phyloP scores from a whole-genome alignment of 73 alveolate species.

The Paraurostyla sp. region DNA sequence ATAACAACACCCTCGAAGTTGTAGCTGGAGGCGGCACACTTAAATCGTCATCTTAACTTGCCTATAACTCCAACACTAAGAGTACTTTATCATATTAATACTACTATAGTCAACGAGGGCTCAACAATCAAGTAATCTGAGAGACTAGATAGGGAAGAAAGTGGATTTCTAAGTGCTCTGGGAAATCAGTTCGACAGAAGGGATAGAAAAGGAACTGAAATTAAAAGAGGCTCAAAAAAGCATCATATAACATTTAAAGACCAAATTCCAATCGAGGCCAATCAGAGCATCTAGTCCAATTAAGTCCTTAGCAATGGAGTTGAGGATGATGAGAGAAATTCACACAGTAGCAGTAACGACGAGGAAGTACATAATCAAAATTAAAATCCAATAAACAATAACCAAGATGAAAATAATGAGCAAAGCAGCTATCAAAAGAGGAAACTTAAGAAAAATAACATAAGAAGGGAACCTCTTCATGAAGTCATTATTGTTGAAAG shows the following conservation, averaged over 20 bases:
- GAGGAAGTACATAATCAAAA: neutral
- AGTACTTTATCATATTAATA: too few relatives aligned
- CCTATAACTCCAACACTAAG: too few relatives aligned
- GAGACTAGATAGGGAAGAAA: too few relatives aligned
- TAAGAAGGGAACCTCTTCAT: constrained; percentile 2
- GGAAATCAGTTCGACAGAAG: too few relatives aligned
- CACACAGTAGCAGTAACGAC: neutral
- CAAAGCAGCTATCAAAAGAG: neutral
- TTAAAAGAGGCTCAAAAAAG: neutral
- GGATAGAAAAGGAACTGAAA: neutral
- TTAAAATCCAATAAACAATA: neutral
- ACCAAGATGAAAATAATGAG: neutral
- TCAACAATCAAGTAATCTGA: too few relatives aligned
- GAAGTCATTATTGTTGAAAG: neutral
- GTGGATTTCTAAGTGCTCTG: too few relatives aligned
- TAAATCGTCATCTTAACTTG: too few relatives aligned
- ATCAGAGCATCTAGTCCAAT: neutral
- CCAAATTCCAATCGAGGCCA: neutral
- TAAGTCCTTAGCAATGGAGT: neutral
- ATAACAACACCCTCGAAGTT: too few relatives aligned
- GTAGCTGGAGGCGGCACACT: too few relatives aligned
- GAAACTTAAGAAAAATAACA: neutral
- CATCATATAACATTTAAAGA: constrained; percentile 3
- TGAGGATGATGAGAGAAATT: neutral
- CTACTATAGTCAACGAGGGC: too few relatives aligned